Conservation (phyloP, 768 basidiomycete species). For the Lactifluus subvellereus region DNA sequence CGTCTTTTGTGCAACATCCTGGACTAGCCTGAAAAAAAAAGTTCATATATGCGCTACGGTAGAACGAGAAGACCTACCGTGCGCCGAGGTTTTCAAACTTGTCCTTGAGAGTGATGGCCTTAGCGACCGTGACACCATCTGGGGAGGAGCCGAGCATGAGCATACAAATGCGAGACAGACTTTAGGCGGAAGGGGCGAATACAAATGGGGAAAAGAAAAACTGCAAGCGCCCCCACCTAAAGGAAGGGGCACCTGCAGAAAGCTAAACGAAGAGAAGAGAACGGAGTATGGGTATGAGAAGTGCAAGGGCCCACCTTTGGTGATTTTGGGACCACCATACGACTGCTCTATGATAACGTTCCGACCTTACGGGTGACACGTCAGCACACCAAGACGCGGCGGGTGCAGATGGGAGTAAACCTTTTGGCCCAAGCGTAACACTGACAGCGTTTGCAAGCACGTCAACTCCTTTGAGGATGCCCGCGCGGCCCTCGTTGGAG, state of each 20-base stretch:
- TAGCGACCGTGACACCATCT: conserved; percentile 99
- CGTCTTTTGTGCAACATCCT: conserved; percentile 94
- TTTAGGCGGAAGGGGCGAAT: not conserved
- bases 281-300: not conserved
- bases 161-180: not conserved
- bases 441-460: conserved; percentile 94
- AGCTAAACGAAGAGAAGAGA: not conserved
- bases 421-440: conserved; percentile 96
- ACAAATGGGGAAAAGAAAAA: not conserved
- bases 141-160: not conserved
- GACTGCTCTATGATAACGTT: conserved; percentile 98
- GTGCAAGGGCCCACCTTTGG: conserved; percentile 59
- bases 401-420: conserved; percentile 32
- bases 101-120: conserved; percentile 89
- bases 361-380: conserved; percentile 48
- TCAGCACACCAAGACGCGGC: conserved; percentile 17
- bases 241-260: not conserved
- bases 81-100: conserved; percentile 99
- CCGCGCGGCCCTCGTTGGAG: conserved; percentile 89
- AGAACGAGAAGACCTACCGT: conserved; percentile 52
- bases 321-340: conserved; percentile 89
- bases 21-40: conserved; percentile 58
- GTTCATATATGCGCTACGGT: conserved; percentile 8
- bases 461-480: conserved; percentile 94
- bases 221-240: not conserved